Base-by-base conservation (phyloP, 2,329 filamentous ascomycete genomes). In the Hymenoscyphus linearis region DNA sequence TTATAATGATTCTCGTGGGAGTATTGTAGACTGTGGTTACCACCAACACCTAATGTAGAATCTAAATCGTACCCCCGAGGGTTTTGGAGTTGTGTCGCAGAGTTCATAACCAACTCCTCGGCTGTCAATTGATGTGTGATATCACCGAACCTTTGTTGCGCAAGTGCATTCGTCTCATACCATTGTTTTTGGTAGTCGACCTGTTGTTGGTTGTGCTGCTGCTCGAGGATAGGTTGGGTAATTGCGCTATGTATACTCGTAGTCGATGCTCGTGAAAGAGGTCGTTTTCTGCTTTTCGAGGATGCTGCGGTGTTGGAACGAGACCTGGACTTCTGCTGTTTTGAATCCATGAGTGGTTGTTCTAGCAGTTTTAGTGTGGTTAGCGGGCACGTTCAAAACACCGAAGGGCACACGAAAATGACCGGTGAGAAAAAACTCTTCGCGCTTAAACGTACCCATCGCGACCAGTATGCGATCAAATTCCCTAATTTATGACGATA, bases 101-200 rank as follows among this genome's bases (percentile, higher is more conserved):
- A 80, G 60, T 84, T 81, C 63, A 87, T 75, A 55, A 87, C 80
- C 74, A 86, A 80, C 62, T 84, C 83, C 66, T 86, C 84, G 26
- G 82, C 74, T 2, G 81, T 79, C 76, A 86, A 78, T 59, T 72
- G 68, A 47, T 73, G 67, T 44, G 65, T 64, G 34, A 70, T 66
- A 44, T 56, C 63, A 31, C 61, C 67, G 35, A 72, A 72, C 59
- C 68, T 66, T 52, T 71, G 69, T 59, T 70, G 68, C 47, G 64
- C 58, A 37, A 71, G 69, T 12, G 66, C 47, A 61, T 68, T 68
- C 13, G 67, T 65, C 34, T 73, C 68, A 64, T 70, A 73, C 71
- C 72, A 74, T 64, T 73, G 70, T 55, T 69, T 70, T 5, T 68
- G 68, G 55, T 68, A 69, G 27, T 71, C 69, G 14, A 62, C 55